These are phyloP conservation scores for Candida piceae DNA, from an alignment of 805 yeast species.

Conservation along the genomic window DNA sequence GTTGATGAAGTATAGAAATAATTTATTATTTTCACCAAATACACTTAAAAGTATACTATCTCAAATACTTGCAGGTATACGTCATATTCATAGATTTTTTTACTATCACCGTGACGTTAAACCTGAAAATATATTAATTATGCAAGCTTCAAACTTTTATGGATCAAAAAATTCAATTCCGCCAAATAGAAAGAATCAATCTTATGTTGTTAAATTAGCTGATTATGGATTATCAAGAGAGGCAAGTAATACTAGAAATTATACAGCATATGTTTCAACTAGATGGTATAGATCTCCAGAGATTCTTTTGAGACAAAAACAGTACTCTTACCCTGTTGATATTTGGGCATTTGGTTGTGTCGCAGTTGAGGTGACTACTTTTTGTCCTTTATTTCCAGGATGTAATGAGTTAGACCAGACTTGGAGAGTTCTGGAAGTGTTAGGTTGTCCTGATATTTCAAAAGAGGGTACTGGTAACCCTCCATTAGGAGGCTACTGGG, in stretches of 20 bases:
- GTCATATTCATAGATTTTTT: conserved; percentile 68
- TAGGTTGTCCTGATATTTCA: conserved; percentile 83
- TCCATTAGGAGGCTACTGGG: conserved; percentile 74
- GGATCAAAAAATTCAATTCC: conserved; percentile 38
- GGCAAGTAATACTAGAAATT: conserved; percentile 45
- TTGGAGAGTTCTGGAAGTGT: conserved; percentile 54
- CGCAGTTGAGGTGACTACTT: conserved; percentile 66
- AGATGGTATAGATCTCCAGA: conserved; percentile 88
- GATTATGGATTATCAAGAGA: conserved; percentile 78
- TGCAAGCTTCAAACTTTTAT: conserved; percentile 52
- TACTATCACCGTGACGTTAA: conserved; percentile 88
- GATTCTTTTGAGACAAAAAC: conserved; percentile 57
- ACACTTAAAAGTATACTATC: conserved; percentile 62
- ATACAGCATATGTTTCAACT: conserved; percentile 75
- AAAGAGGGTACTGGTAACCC: conserved; percentile 16
- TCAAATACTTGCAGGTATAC: conserved; percentile 71
- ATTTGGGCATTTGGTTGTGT: conserved; percentile 86
- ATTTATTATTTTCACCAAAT: conserved; percentile 46
- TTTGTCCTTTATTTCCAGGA: conserved; percentile 83
- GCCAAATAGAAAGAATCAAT: conserved; percentile 32
- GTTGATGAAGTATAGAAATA: conserved; percentile 59
- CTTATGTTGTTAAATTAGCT: conserved; percentile 66
- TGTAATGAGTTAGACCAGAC: conserved; percentile 73
- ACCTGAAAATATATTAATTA: conserved; percentile 84
- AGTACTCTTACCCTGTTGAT: conserved; percentile 67